phyloP scores from a whole-genome alignment of 306 rosid species.

The Nissolia schottii region DNA sequence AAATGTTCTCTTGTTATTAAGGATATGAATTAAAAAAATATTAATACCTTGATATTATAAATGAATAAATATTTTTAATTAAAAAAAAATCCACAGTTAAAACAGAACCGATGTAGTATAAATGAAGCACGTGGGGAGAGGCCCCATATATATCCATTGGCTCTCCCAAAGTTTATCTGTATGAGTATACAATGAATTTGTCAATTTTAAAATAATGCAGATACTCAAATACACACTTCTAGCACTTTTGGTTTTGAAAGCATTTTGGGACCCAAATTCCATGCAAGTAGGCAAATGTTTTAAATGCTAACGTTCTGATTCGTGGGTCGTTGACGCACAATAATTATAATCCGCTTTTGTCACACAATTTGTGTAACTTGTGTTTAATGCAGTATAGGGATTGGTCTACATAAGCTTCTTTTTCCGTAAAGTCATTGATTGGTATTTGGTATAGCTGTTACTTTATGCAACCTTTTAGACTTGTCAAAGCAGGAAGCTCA shows the following conservation, averaged over 20 bases:
- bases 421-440: neutral
- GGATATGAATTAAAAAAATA: too few relatives aligned
- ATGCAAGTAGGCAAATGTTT: constrained; percentile 7
- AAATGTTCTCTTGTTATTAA: too few relatives aligned
- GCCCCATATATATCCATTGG: constrained; percentile 9
- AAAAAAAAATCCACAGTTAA: too few relatives aligned
- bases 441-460: neutral
- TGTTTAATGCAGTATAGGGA: neutral
- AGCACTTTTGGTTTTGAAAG: constrained; percentile 25
- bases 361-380: constrained; percentile 17
- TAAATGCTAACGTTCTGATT: constrained; percentile 10
- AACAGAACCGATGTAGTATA: too few relatives aligned
- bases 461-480: neutral
- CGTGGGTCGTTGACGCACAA: constrained; percentile 16
- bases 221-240: constrained; percentile 8
- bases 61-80: too few relatives aligned
- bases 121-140: constrained; percentile 29
- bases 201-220: neutral
- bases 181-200: neutral
- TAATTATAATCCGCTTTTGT: constrained; percentile 10
- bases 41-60: too few relatives aligned
- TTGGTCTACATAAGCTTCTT: neutral
- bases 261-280: constrained; percentile 12
- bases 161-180: neutral
- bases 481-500: neutral